These are phyloP conservation scores for Fusarium nelsonii DNA, from an alignment of 2,329 filamentous ascomycete genomes.

Conservation along the genomic window DNA sequence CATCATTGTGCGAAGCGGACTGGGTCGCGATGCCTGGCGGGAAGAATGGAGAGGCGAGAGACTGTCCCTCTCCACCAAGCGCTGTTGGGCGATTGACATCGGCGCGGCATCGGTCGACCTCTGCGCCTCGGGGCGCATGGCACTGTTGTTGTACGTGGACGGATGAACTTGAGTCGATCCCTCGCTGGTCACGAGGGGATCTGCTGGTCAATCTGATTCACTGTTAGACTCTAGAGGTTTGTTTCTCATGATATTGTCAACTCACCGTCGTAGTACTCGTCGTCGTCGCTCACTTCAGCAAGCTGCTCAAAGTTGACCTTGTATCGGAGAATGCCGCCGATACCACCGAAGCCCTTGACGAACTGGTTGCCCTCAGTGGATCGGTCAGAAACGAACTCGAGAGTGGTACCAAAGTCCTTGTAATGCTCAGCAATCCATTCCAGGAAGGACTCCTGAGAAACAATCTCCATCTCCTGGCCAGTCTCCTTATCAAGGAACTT, in stretches of 20 bases:
- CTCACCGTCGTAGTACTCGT: conserved; percentile 87
- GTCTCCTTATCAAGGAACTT: conserved; percentile 96
- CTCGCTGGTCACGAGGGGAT: conserved; percentile 90
- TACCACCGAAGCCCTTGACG: conserved; percentile 99
- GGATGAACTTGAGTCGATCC: conserved; percentile 76
- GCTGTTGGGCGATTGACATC: conserved; percentile 60
- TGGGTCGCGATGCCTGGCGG: conserved; percentile 70
- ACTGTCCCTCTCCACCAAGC: conserved; percentile 61
- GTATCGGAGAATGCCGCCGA: conserved; percentile 96
- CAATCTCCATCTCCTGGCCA: conserved; percentile 96
- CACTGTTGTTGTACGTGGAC: conserved; percentile 59
- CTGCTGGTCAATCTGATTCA: conserved; percentile 83
- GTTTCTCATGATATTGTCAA: not conserved
- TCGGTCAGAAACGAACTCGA: conserved; percentile 97
- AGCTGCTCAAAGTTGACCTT: conserved; percentile 99
- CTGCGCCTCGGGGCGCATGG: conserved; percentile 56
- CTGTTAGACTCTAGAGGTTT: conserved; percentile 18
- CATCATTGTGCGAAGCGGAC: conserved; percentile 77
- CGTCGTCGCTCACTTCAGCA: conserved; percentile 90
- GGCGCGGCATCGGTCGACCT: conserved; percentile 60
- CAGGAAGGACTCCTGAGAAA: conserved; percentile 91
- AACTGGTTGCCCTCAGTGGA: conserved; percentile 99
- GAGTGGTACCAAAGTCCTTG: conserved; percentile 94
- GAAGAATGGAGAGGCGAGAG: conserved; percentile 58
- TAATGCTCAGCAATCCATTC: conserved; percentile 99